A percentile compares a stretch with the other conserved stretches of the same genome.
Evolutionary conservation across 768 basidiomycete species (phyloP).

Genomic region (Suillus brevipes): DNA sequence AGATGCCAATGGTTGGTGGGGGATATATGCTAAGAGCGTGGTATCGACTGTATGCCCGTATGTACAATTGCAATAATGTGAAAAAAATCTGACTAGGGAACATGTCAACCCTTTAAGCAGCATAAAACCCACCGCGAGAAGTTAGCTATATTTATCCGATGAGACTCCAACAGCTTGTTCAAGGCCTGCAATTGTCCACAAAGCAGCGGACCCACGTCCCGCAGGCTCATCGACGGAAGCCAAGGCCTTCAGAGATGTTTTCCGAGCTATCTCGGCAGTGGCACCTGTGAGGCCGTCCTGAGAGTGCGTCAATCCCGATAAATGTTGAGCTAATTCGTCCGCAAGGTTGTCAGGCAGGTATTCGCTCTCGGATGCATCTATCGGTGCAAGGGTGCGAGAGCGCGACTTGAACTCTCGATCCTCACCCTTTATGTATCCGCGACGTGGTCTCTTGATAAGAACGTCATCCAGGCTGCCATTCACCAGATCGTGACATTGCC

Average conservation of each 20-base stretch:
- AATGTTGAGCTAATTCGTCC: not conserved
- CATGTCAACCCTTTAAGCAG: not conserved
- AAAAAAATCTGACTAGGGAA: not conserved
- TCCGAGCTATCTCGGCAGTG: not conserved
- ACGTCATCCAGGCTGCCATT: not conserved
- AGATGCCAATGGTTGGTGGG: not conserved
- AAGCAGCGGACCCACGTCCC: not conserved
- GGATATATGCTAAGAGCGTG: not conserved
- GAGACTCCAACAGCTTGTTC: not conserved
- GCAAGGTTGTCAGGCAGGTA: not conserved
- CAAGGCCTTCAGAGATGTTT: not conserved
- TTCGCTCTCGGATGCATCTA: not conserved
- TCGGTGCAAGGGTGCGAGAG: not conserved
- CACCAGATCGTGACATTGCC: not conserved
- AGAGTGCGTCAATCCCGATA: not conserved
- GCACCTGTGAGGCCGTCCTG: not conserved
- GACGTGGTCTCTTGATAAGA: constrained; percentile 3
- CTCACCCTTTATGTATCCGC: not conserved
- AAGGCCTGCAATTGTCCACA: not conserved
- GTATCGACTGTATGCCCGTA: not conserved
- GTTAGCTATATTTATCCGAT: not conserved
- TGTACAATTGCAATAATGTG: not conserved
- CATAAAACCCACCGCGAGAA: not conserved
- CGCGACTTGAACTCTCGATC: not conserved
- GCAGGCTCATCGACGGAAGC: not conserved